Evolutionary conservation across 192 early-diverging fungal genomes (phyloP).

Genomic region (Coemansia sp.): DNA sequence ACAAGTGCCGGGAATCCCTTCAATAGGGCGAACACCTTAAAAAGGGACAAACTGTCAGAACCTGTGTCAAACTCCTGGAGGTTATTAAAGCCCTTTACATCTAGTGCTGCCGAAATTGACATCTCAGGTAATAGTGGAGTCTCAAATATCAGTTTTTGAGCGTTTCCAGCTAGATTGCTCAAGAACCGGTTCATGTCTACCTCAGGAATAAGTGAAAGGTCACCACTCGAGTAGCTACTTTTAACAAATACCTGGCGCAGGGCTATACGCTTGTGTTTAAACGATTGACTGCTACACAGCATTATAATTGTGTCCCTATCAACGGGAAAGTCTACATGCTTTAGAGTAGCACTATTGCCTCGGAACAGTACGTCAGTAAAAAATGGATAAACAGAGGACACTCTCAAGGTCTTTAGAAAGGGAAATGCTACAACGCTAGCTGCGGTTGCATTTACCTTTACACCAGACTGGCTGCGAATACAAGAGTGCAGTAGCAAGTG

Average conservation of each 20-base stretch:
- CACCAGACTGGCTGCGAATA: neutral
- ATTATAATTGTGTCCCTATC: neutral
- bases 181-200: neutral
- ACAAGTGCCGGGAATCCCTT: neutral
- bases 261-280: neutral
- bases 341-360: constrained; percentile 11
- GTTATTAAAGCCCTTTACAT: neutral
- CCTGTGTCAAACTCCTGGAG: neutral
- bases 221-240: too few relatives aligned
- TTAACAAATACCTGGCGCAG: neutral
- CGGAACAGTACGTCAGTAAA: constrained; percentile 13
- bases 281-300: neutral
- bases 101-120: neutral
- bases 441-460: neutral
- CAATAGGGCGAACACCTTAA: neutral
- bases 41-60: neutral
- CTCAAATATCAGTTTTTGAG: neutral
- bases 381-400: constrained; percentile 5
- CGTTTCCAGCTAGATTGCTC: neutral
- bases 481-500: neutral
- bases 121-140: neutral
- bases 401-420: neutral
- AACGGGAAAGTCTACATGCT: neutral
- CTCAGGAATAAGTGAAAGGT: neutral
- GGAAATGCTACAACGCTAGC: constrained; percentile 2